Evolutionary conservation across 1,284 basidiomycete genomes (phyloP).

Genomic region (Ustilago hordei): DNA sequence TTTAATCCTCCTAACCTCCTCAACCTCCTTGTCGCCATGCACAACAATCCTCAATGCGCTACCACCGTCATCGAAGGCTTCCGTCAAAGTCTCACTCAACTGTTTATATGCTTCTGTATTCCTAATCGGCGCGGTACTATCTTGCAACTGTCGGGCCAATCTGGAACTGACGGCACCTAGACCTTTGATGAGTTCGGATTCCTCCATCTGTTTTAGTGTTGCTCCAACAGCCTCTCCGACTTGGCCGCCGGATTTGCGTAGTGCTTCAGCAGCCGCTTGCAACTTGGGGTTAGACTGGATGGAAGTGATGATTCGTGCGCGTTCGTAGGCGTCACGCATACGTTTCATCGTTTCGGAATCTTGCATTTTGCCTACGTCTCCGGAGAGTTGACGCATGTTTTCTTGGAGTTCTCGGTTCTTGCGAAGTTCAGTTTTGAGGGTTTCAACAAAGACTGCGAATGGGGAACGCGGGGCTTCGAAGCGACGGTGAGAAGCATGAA

Average conservation of each 20-base stretch:
- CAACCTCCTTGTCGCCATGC: constrained; percentile 77
- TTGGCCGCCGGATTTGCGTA: constrained; percentile 88
- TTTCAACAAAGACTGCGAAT: constrained; percentile 95
- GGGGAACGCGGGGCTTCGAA: constrained; percentile 74
- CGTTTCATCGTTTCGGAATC: constrained; percentile 96
- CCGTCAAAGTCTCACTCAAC: constrained; percentile 86
- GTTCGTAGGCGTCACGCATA: constrained; percentile 90
- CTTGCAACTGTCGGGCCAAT: constrained; percentile 60
- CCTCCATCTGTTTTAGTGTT: constrained; percentile 90
- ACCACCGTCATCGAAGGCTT: constrained; percentile 93
- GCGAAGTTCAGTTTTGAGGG: constrained; percentile 87
- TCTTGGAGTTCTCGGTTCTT: constrained; percentile 96
- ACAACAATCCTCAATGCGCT: constrained; percentile 74
- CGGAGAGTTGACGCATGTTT: constrained; percentile 95
- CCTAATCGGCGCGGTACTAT: constrained; percentile 75
- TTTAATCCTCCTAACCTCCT: constrained; percentile 73
- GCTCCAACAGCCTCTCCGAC: constrained; percentile 92
- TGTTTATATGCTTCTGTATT: constrained; percentile 95
- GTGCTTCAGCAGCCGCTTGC: constrained; percentile 88
- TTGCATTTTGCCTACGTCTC: constrained; percentile 95
- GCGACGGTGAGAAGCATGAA: background rate
- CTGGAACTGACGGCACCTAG: constrained; percentile 60
- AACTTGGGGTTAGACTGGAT: constrained; percentile 96
- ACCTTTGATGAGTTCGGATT: constrained; percentile 88
- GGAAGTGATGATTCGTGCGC: constrained; percentile 89